Evolutionary conservation across 305 asterid genomes (phyloP), one percentile per base, ranked within the genome.

Genomic region (Fraxinus sp.): DNA sequence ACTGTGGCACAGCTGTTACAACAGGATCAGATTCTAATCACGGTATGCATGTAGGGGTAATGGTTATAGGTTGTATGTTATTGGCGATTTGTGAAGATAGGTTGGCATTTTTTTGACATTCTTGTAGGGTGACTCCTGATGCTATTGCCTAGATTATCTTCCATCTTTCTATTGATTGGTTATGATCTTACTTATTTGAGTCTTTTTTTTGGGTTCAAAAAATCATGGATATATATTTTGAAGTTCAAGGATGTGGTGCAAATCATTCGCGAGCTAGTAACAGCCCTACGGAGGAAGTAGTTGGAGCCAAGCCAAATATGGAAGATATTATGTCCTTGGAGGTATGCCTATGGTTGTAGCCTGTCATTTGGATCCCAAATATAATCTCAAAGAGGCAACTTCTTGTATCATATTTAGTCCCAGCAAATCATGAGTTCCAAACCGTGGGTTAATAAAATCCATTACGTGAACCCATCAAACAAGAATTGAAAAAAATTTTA

Each of bases 11-110:
- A 75, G 79, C 89, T 84, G 86, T 84, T 82, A 71, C 90, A 81
- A 81, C 88, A 3, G 93, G 83, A 70, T 84, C 91, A 64, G 96
- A 86, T 79, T 83, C 83, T 79, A 85, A 81, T 82, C 90, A 89
- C 81, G 94, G 95, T 89, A 89, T 43, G 87, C 30, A 52, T 84
- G 68, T 78, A 24, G 46, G 24, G 77, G 24, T 59, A 71, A 81
- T 9, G 8, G 20, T 79, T 66, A 66, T 68, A 75, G 70, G 75
- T 85, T 86, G 81, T 41, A 77, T 43, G 20, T 43, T 77, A 41
- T 24, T 43, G 46, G 4, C 79, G 72, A 81, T 73, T 77, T 76
- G 35, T 80, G 80, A 78, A 73, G 75, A 78, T 80, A 71, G 13
- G 46, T 79, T 49, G 16, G 24, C 76, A 52, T 30, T 82, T 82